phyloP scores from a whole-genome alignment of 2,329 filamentous ascomycete genomes.

The Apiospora malaysiana region DNA sequence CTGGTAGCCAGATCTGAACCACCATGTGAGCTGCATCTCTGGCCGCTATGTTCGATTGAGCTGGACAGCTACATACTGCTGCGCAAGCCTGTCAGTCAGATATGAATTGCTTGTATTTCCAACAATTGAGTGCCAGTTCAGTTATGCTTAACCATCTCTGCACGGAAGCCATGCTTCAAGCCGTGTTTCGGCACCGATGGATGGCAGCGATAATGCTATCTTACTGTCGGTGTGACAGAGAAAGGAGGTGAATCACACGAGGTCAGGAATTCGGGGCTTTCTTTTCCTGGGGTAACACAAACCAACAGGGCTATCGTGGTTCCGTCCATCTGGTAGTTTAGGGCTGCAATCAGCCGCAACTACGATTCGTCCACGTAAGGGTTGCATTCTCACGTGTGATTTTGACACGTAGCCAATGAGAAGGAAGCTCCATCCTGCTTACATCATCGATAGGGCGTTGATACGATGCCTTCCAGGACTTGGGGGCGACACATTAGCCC shows the following conservation, averaged over 20 bases:
- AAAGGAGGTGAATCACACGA: not conserved
- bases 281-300: not conserved
- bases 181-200: not conserved
- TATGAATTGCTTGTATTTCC: not conserved
- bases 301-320: not conserved
- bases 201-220: not conserved
- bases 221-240: not conserved
- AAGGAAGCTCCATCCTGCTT: not conserved
- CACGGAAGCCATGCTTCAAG: not conserved
- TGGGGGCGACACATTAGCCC: not conserved
- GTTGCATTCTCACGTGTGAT: slow-evolving; percentile 13
- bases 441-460: not conserved
- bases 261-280: not conserved
- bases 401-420: not conserved
- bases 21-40: not conserved
- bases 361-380: slow-evolving; percentile 13
- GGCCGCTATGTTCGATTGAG: not conserved
- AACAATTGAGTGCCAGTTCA: not conserved
- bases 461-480: not conserved
- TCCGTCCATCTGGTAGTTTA: not conserved
- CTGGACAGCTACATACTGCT: not conserved
- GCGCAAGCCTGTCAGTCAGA: not conserved
- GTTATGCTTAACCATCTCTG: too few species aligned
- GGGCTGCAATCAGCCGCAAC: slow-evolving; percentile 12
- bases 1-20: not conserved